These are phyloP conservation scores for Talaromyces stipitatus DNA, from an alignment of 495 filamentous ascomycete genomes.

Conservation along the genomic window DNA sequence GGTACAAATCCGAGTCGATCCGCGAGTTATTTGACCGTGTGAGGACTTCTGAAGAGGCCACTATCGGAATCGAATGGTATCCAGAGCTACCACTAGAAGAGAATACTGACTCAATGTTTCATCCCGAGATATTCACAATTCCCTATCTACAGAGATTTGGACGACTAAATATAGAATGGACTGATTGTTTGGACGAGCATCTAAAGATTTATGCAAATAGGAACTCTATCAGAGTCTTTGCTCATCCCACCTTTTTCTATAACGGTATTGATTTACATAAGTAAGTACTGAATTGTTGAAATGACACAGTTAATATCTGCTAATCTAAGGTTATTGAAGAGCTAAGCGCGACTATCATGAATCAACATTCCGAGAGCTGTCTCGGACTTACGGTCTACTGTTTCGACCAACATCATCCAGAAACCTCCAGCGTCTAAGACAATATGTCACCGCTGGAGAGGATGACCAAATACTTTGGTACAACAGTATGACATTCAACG, in stretches of 20 bases:
- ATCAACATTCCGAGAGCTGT: conserved; percentile 2
- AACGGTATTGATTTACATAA: conserved; percentile 1
- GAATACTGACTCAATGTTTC: conserved; percentile 1
- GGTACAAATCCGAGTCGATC: conserved; percentile 6
- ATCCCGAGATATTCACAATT: conserved; percentile 1
- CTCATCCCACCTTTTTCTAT: conserved; percentile 8
- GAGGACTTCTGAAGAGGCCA: not conserved
- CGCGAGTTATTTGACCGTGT: not conserved
- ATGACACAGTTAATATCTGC: not conserved
- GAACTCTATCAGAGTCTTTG: conserved; percentile 6
- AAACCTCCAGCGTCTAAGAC: conserved; percentile 1
- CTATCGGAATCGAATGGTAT: not conserved
- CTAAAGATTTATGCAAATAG: conserved; percentile 5
- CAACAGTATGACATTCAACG: conserved; percentile 2
- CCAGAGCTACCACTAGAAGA: conserved; percentile 7
- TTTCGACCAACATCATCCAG: conserved; percentile 6
- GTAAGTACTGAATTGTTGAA: conserved; percentile 2
- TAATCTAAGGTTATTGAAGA: not conserved
- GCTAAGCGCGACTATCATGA: not conserved
- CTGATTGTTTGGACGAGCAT: conserved; percentile 6
- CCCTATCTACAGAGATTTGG: conserved; percentile 2
- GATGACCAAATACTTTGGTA: not conserved
- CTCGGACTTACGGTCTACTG: conserved; percentile 3
- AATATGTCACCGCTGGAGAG: conserved; percentile 1
- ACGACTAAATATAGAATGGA: conserved; percentile 4